Base-by-base conservation (phyloP, 163 green algal genomes). In the Smithsoniella earleae region DNA sequence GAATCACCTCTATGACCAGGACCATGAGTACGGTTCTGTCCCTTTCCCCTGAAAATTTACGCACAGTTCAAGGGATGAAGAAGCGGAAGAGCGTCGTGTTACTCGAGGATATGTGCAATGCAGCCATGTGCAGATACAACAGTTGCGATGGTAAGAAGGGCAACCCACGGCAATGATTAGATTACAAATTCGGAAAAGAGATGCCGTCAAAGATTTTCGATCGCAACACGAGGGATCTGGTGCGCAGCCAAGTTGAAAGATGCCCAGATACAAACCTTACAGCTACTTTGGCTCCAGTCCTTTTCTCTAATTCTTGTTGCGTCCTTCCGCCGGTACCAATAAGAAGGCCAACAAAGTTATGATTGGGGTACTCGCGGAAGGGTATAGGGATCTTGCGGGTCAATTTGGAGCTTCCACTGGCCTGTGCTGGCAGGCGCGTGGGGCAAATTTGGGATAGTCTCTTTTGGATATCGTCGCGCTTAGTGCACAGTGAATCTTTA, bases 241-340 rank as follows among this genome's bases (percentile, higher is more conserved):
- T n/a, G n/a, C n/a, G n/a, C n/a, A n/a, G n/a, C n/a, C n/a, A n/a
- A n/a, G n/a, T n/a, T n/a, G n/a, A n/a, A n/a, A n/a, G n/a, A n/a
- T n/a, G n/a, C n/a, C n/a, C n/a, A n/a, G n/a, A n/a, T n/a, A n/a
- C n/a, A n/a, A n/a, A 69, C 58, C 58, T 30, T 33, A 69, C 34
- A n/a, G 43, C 31, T 45, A 69, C 34, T 38, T 33, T 69, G 20
- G 58, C 58, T 5, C 58, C 58, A 13, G 58, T 69, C 25, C 25
- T 69, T 36, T 18, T 34, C 58, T 69, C 58, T 5, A 69, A 33
- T 18, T 69, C 58, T 36, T 34, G 58, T 34, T 34, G 40, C 3
- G 58, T 38, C 6, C 25, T 69, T 10, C 58, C 58, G 1, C n/a
- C 58, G 6, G 27, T 69, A 33, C 58, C 58, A 33, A 69, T 69